Conservation (phyloP, 495 filamentous ascomycete species). For the Aspergillus homomorphus region DNA sequence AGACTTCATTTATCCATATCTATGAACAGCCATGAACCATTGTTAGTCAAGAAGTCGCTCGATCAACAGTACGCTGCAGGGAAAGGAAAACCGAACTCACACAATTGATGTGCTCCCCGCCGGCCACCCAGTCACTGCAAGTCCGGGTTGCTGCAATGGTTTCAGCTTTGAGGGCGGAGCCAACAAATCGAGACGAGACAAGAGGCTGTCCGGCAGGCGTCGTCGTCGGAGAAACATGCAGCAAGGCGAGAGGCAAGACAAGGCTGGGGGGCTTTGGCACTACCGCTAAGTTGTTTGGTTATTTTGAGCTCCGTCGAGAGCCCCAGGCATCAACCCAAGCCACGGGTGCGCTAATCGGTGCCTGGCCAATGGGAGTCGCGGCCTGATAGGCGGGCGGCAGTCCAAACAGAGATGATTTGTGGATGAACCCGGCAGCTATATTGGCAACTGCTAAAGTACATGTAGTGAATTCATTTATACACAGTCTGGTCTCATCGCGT, state of each 20-base stretch:
- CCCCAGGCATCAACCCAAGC: constrained; percentile 9
- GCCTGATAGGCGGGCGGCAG: background rate
- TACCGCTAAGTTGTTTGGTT: background rate
- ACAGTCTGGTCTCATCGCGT: too few species aligned
- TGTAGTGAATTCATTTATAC: too few species aligned
- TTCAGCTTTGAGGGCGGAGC: constrained; percentile 15
- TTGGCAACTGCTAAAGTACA: constrained; percentile 1
- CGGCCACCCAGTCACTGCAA: constrained; percentile 21
- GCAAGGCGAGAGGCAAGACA: constrained; percentile 13
- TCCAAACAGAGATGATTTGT: constrained; percentile 3
- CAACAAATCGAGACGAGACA: constrained; percentile 20
- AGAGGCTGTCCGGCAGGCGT: constrained; percentile 21
- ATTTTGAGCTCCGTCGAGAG: constrained; percentile 3
- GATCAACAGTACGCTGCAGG: background rate
- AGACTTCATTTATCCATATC: constrained; percentile 10
- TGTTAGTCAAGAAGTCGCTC: constrained; percentile 8
- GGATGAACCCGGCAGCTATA: background rate
- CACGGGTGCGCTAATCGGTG: background rate
- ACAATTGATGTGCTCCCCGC: constrained; percentile 24
- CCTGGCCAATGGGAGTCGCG: background rate
- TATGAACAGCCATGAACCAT: background rate
- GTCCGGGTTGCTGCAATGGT: constrained; percentile 11
- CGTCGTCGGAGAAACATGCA: constrained; percentile 42
- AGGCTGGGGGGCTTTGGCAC: background rate
- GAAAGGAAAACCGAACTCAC: constrained; percentile 18